Evolutionary conservation across 768 basidiomycete species (phyloP).

Genomic region (Naganishia vaughanmartiniae): DNA sequence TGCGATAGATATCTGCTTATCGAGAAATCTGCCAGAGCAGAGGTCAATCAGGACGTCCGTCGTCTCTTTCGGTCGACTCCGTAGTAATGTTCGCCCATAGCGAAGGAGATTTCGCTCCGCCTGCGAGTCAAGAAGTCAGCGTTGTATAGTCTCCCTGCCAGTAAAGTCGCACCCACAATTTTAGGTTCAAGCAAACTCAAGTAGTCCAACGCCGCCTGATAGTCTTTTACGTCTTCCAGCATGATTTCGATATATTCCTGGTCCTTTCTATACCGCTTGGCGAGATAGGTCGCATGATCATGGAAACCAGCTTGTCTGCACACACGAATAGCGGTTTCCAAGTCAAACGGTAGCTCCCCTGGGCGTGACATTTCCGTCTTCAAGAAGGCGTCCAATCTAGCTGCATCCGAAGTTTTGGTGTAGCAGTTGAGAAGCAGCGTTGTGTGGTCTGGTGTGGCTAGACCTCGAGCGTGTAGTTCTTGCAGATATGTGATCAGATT

Average conservation of each 20-base stretch:
- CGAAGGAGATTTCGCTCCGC: constrained; percentile 80
- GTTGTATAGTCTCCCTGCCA: neutral
- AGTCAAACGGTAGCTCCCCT: constrained; percentile 76
- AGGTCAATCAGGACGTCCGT: constrained; percentile 88
- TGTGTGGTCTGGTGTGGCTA: constrained; percentile 94
- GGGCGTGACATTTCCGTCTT: constrained; percentile 67
- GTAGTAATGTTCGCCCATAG: constrained; percentile 83
- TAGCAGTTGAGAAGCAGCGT: constrained; percentile 95
- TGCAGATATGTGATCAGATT: constrained; percentile 94
- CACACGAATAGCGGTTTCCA: constrained; percentile 94
- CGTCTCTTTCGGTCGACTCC: constrained; percentile 77
- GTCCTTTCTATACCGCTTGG: constrained; percentile 83
- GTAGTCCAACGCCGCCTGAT: constrained; percentile 75
- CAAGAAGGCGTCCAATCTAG: constrained; percentile 85
- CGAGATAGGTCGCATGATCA: constrained; percentile 88
- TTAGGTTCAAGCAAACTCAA: constrained; percentile 73
- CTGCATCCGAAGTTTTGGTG: constrained; percentile 89
- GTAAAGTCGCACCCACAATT: constrained; percentile 60
- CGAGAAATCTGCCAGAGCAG: constrained; percentile 63
- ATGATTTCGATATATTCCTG: constrained; percentile 91
- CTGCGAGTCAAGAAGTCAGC: constrained; percentile 45
- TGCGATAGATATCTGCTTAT: constrained; percentile 26
- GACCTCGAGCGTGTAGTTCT: constrained; percentile 81
- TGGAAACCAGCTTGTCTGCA: constrained; percentile 96
- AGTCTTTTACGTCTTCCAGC: constrained; percentile 85